Conservation (phyloP, 441 rosid genomes). For the Pelargonium exstipulatum region DNA sequence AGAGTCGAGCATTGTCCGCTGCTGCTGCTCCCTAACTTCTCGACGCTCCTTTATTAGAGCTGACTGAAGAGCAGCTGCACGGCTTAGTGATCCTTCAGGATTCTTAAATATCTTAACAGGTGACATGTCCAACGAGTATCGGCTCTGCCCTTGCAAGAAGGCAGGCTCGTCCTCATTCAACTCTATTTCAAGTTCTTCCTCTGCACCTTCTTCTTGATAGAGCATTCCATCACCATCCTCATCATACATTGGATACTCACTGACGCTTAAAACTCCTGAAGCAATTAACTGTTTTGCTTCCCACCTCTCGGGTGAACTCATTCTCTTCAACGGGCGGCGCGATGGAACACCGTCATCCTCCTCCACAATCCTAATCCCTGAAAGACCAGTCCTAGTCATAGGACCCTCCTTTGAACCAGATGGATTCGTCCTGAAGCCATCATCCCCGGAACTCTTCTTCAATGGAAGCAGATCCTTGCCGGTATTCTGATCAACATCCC, state of each 20-base stretch:
- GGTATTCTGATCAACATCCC: constrained; percentile 73
- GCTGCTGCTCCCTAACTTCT: constrained; percentile 80
- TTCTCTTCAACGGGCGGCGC: constrained; percentile 66
- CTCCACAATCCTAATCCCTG: constrained; percentile 59
- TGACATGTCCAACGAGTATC: constrained; percentile 79
- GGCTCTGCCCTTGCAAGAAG: constrained; percentile 75
- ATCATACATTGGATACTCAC: constrained; percentile 65
- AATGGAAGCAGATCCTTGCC: constrained; percentile 73
- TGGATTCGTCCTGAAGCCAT: constrained; percentile 50
- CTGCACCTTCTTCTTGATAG: constrained; percentile 83
- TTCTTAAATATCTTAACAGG: constrained; percentile 88
- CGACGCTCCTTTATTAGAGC: constrained; percentile 80
- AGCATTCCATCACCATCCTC: constrained; percentile 76
- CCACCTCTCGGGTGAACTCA: constrained; percentile 89
- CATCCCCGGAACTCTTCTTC: constrained; percentile 48
- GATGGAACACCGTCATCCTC: constrained; percentile 50
- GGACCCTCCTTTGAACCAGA: constrained; percentile 49
- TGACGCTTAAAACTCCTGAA: constrained; percentile 57
- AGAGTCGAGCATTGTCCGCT: constrained; percentile 75
- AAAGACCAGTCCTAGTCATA: constrained; percentile 48
- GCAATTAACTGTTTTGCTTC: constrained; percentile 84
- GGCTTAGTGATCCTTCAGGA: constrained; percentile 87
- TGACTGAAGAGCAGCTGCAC: constrained; percentile 86
- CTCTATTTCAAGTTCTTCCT: constrained; percentile 93
- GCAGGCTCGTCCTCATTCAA: constrained; percentile 83